A percentile compares a stretch with the other conserved stretches of the same genome.
Conservation (phyloP, 352 stramenopile species). For the Porosira glacialis region DNA sequence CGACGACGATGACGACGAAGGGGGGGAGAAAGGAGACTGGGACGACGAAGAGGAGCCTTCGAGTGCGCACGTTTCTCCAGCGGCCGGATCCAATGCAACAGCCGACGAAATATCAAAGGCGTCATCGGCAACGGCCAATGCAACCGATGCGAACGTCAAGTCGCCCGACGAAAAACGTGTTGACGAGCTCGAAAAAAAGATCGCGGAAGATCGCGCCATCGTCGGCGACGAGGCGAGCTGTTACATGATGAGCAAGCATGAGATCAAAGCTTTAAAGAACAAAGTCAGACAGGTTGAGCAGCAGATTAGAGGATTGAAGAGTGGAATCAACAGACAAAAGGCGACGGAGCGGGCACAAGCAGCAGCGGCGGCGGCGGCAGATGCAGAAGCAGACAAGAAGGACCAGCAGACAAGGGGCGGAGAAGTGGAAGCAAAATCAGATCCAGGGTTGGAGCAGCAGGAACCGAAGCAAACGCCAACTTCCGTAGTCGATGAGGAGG, state of each 20-base stretch:
- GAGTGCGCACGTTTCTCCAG: too few species aligned
- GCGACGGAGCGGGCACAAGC: slow-evolving; percentile 43
- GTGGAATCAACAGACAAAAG: too few species aligned
- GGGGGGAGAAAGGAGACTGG: too few species aligned
- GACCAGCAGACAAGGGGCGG: neutral
- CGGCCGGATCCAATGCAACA: too few species aligned
- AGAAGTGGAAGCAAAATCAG: neutral
- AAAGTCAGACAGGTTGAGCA: slow-evolving; percentile 49
- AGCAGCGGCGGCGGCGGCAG: slow-evolving; percentile 10
- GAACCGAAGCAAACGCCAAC: slow-evolving; percentile 30
- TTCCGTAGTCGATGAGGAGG: slow-evolving; percentile 27
- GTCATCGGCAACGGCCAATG: too few species aligned
- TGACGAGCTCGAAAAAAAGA: slow-evolving; percentile 36
- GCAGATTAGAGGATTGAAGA: slow-evolving; percentile 37
- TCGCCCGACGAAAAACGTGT: slow-evolving; percentile 42
- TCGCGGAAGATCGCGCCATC: slow-evolving; percentile 45
- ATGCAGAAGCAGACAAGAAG: slow-evolving; percentile 11
- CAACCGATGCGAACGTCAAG: too few species aligned
- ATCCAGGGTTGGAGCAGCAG: slow-evolving; percentile 1
- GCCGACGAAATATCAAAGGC: too few species aligned
- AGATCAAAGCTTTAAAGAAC: slow-evolving; percentile 64
- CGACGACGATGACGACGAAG: too few species aligned
- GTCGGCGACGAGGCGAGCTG: slow-evolving; percentile 69
- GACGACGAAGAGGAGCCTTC: too few species aligned
- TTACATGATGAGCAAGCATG: slow-evolving; percentile 75